phyloP scores from a whole-genome alignment of 805 yeast genomes.

The Zygosaccharomyces bisporus region DNA sequence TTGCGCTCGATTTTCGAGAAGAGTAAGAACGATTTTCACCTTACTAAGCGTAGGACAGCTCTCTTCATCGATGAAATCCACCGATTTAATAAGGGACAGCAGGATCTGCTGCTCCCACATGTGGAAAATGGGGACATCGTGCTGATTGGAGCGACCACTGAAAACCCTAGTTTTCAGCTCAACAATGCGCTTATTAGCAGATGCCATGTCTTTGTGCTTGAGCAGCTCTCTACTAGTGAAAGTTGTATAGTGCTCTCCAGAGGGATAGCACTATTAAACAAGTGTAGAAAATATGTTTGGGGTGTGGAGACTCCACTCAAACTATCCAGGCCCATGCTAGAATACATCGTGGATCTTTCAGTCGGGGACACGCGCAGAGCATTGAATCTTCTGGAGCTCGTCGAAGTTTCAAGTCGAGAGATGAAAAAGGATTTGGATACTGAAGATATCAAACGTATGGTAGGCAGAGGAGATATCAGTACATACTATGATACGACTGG shows the following conservation, averaged over 20 bases:
- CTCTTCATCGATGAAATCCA: slow-evolving; percentile 93
- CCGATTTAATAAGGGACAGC: slow-evolving; percentile 80
- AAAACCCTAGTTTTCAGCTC: slow-evolving; percentile 81
- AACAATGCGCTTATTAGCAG: slow-evolving; percentile 81
- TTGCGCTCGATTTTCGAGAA: slow-evolving; percentile 56
- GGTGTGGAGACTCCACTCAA: slow-evolving; percentile 40
- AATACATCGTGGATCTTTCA: slow-evolving; percentile 66
- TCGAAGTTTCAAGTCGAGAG: slow-evolving; percentile 65
- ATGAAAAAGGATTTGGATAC: slow-evolving; percentile 27
- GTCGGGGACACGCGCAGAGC: slow-evolving; percentile 90
- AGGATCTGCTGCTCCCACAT: slow-evolving; percentile 78
- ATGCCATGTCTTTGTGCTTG: slow-evolving; percentile 72
- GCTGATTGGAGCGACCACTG: slow-evolving; percentile 95
- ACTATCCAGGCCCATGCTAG: slow-evolving; percentile 53
- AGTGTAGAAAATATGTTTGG: slow-evolving; percentile 51
- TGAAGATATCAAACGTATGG: slow-evolving; percentile 38
- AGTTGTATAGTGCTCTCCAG: slow-evolving; percentile 49
- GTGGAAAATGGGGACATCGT: slow-evolving; percentile 80
- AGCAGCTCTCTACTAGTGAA: slow-evolving; percentile 49
- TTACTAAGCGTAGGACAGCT: slow-evolving; percentile 54
- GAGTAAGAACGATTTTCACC: slow-evolving; percentile 35
- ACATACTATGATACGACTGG: slow-evolving; percentile 74
- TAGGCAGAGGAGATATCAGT: slow-evolving; percentile 39
- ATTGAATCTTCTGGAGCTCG: slow-evolving; percentile 70
- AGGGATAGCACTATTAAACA: slow-evolving; percentile 59